Conservation (phyloP, 1,284 basidiomycete genomes). For the Tylopilus orsonianus region DNA sequence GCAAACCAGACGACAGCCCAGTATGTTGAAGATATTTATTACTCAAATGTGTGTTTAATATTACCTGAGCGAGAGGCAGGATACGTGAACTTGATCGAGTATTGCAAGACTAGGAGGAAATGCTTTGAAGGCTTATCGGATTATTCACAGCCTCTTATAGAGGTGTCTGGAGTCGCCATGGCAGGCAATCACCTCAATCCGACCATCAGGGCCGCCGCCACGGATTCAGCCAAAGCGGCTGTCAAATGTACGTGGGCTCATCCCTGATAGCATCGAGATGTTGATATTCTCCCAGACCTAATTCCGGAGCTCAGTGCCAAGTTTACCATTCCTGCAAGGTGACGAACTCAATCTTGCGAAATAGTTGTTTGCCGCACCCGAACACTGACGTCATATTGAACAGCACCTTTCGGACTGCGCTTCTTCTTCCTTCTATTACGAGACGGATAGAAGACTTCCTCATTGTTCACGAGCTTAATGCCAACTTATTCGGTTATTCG, state of each 20-base stretch:
- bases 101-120: slow-evolving; percentile 58
- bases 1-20: slow-evolving; percentile 61
- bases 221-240: slow-evolving; percentile 38
- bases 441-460: slow-evolving; percentile 68
- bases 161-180: slow-evolving; percentile 54
- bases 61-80: slow-evolving; percentile 52
- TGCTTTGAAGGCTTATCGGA: slow-evolving; percentile 61
- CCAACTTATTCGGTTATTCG: slow-evolving; percentile 59
- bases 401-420: slow-evolving; percentile 64
- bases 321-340: slow-evolving; percentile 75
- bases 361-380: slow-evolving; percentile 16
- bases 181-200: slow-evolving; percentile 58
- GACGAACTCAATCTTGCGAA: slow-evolving; percentile 21
- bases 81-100: slow-evolving; percentile 60
- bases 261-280: slow-evolving; percentile 24
- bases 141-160: slow-evolving; percentile 67
- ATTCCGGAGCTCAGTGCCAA: slow-evolving; percentile 76
- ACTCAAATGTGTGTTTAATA: slow-evolving; percentile 14
- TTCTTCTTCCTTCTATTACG: slow-evolving; percentile 71
- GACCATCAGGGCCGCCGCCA: slow-evolving; percentile 36
- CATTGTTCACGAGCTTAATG: slow-evolving; percentile 74
- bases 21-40: slow-evolving; percentile 41
- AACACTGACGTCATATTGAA: slow-evolving; percentile 28
- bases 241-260: slow-evolving; percentile 50
- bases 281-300: slow-evolving; percentile 50